Conservation (phyloP, 345 rosid species). For the Citrus inodora region DNA sequence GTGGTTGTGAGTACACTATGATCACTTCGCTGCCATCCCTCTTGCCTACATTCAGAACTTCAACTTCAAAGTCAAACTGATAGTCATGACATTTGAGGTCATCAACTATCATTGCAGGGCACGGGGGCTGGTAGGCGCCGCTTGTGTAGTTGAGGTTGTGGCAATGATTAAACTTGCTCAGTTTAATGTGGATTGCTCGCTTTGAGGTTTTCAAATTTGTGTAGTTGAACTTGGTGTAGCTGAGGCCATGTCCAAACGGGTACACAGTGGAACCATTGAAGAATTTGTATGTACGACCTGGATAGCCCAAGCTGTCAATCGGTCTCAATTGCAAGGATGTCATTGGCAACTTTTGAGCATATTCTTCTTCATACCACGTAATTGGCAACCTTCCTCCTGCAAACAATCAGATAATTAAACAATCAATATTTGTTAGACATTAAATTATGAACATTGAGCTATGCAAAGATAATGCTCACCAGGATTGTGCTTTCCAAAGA, state of each 20-base stretch:
- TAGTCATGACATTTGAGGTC: neutral
- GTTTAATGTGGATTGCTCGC: neutral
- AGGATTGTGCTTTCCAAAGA: constrained; percentile 62
- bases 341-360: constrained; percentile 41
- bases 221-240: constrained; percentile 39
- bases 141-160: neutral
- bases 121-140: neutral
- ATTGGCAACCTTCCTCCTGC: constrained; percentile 57
- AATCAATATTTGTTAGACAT: neutral
- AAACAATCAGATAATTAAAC: neutral
- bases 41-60: constrained; percentile 20
- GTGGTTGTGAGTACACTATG: constrained; percentile 35
- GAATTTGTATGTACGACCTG: constrained; percentile 61
- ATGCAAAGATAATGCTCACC: constrained; percentile 21
- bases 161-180: constrained; percentile 25
- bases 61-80: constrained; percentile 8
- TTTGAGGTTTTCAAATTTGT: neutral
- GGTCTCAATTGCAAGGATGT: constrained; percentile 57
- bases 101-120: constrained; percentile 12
- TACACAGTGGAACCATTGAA: constrained; percentile 46
- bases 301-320: constrained; percentile 30
- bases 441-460: no score
- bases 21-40: constrained; percentile 33
- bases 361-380: constrained; percentile 46
- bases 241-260: constrained; percentile 55